Percentiles rank a stretch among this genome's conserved stretches.
phyloP scores from a whole-genome alignment of 352 stramenopile species.

The Phytophthora agathidicida region DNA sequence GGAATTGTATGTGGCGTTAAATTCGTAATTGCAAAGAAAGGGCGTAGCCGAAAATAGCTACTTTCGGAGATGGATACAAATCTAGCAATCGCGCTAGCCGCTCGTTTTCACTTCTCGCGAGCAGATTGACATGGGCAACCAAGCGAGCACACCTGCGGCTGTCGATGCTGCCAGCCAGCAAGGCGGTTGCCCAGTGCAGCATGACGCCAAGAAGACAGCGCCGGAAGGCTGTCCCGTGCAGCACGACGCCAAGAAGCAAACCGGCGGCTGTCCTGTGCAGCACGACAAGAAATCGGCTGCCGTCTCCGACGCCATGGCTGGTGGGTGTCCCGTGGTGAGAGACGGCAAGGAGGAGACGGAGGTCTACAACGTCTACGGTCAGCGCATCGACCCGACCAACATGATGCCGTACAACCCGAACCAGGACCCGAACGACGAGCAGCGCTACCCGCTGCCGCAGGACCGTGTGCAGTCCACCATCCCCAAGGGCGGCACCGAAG shows the following conservation, averaged over 20 bases:
- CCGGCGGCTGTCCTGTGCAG: conserved; percentile 73
- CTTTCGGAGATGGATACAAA: too few relatives aligned
- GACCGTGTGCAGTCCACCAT: conserved; percentile 96
- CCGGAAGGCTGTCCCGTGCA: conserved; percentile 61
- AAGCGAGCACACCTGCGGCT: conserved; percentile 51
- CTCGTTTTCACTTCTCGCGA: conserved; percentile 24
- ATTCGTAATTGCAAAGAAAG: not conserved
- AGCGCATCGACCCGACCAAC: conserved; percentile 97
- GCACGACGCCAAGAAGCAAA: conserved; percentile 43
- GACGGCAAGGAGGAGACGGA: conserved; percentile 46
- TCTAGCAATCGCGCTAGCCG: conserved; percentile 4
- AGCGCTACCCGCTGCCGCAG: conserved; percentile 92
- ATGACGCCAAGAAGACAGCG: conserved; percentile 40
- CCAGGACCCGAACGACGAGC: conserved; percentile 91
- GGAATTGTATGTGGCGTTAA: conserved; percentile 14
- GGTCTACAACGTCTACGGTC: conserved; percentile 98
- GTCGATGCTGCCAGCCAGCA: conserved; percentile 13
- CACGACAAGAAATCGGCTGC: conserved; percentile 56
- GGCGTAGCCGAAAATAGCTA: not conserved
- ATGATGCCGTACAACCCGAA: conserved; percentile 98
- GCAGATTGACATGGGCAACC: conserved; percentile 62
- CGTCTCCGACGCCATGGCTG: conserved; percentile 31
- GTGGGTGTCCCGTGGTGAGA: conserved; percentile 65
- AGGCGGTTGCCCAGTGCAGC: conserved; percentile 58
- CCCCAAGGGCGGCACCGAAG: conserved; percentile 94